Base-by-base conservation (phyloP, 2,329 filamentous ascomycete species). In the Penicillium freii region DNA sequence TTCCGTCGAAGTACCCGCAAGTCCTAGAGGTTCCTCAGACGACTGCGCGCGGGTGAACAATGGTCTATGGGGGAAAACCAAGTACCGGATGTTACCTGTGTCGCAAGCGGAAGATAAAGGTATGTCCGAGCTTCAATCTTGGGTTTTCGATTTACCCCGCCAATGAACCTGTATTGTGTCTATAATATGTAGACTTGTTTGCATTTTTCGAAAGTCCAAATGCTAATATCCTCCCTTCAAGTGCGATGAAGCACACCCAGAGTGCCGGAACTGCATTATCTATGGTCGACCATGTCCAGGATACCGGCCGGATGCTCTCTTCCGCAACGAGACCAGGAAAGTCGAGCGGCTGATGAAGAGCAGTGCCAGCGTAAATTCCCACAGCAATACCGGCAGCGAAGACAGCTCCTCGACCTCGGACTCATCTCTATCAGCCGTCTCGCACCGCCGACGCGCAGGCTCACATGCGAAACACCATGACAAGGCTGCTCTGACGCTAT, bases 21-120 rank as follows among this genome's bases (percentile, higher is more conserved):
- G 31, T 40, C 46, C 50, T 39, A 23, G 42, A 46, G 53, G 40
- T 36, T 34, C 38, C n/a, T 44, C 5, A 8, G 39, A 45, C 29
- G 39, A 45, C 9, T 47, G 38, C 23, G 25, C 9, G 40, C 33
- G 52, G 44, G 17, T 61, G 52, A 63, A 68, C 40, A 38, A 77
- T 77, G 75, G 75, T 77, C 47, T 77, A 77, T 67, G 71, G 69
- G 44, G 73, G 73, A 13, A 75, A 71, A 54, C 72, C 72, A 43
- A 75, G 73, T 62, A 73, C 71, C 38, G 73, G 73, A 63, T 75
- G 73, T 68, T 65, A 73, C 65, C 60, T 75, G 54, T 75, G 73
- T 65, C 73, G 72, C 57, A 74, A 70, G 54, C 68, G 73, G 54
- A 75, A 75, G 62, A 73, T 75, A 57, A 75, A 74, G 71, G 73